Conservation (phyloP, 192 early-diverging fungal species). For the Glomus cerebriforme region DNA sequence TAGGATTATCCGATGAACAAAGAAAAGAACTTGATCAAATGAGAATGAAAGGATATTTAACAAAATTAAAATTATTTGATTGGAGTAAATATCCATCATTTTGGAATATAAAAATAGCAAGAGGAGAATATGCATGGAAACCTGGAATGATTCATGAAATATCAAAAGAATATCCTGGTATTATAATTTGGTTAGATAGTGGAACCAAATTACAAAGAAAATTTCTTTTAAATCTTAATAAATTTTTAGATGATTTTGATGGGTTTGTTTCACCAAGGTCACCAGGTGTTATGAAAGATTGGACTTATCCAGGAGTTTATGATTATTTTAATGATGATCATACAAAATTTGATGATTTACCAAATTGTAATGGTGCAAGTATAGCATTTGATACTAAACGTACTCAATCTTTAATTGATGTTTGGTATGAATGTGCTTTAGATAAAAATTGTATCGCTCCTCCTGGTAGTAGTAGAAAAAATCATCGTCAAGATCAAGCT, state of each 20-base stretch:
- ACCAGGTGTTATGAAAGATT: conserved; percentile 33
- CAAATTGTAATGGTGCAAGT: conserved; percentile 52
- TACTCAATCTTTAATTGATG: conserved; percentile 40
- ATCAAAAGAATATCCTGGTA: conserved; percentile 24
- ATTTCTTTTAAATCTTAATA: conserved; percentile 35
- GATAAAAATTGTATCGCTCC: conserved; percentile 56
- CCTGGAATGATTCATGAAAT: conserved; percentile 49
- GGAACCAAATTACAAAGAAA: conserved; percentile 38
- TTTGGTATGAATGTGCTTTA: conserved; percentile 47
- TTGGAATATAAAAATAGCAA: conserved; percentile 44
- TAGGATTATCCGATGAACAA: background rate
- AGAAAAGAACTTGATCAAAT: background rate
- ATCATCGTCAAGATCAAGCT: conserved; percentile 53
- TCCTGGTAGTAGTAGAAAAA: conserved; percentile 45
- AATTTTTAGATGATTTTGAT: conserved; percentile 37
- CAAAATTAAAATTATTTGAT: conserved; percentile 41
- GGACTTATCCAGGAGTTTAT: conserved; percentile 51
- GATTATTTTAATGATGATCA: conserved; percentile 41
- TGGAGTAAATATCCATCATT: conserved; percentile 48
- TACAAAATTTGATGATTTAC: conserved; percentile 32
- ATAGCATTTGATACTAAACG: conserved; percentile 49
- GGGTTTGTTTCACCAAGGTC: conserved; percentile 51
- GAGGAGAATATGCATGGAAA: conserved; percentile 60
- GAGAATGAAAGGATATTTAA: conserved; percentile 35
- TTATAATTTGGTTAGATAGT: conserved; percentile 54